phyloP scores from a whole-genome alignment of 2,329 filamentous ascomycete species.

The Beauveria sp. region DNA sequence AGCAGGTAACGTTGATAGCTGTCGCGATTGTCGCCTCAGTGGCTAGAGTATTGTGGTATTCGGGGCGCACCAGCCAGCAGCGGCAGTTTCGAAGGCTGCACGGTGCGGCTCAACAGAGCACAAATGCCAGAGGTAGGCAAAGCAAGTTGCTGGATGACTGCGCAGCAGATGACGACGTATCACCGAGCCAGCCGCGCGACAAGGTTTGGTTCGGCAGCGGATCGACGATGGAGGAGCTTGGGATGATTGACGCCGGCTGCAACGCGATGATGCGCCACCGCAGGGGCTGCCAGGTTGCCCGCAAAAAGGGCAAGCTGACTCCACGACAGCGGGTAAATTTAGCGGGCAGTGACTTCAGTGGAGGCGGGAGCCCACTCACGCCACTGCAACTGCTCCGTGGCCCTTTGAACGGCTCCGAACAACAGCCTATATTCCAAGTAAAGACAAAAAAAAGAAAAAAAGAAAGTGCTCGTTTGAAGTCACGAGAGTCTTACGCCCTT shows the following conservation, averaged over 20 bases:
- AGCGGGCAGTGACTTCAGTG: too few relatives aligned
- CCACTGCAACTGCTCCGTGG: too few relatives aligned
- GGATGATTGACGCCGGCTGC: slow-evolving; percentile 2
- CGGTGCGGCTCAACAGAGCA: neutral
- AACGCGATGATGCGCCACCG: slow-evolving; percentile 6
- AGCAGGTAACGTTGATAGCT: neutral
- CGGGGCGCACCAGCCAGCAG: neutral
- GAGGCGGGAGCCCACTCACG: too few relatives aligned
- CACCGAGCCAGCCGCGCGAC: neutral
- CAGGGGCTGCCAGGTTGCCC: neutral
- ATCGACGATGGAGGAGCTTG: slow-evolving; percentile 1
- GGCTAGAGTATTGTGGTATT: neutral
- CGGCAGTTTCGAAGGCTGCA: neutral
- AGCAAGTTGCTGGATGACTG: neutral
- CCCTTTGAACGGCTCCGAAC: too few relatives aligned
- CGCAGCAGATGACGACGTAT: neutral
- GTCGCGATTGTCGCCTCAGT: neutral
- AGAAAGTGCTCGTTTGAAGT: too few relatives aligned
- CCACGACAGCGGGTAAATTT: neutral
- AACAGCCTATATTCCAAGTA: too few relatives aligned
- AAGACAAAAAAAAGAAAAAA: too few relatives aligned
- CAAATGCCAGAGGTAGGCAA: neutral
- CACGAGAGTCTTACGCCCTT: too few relatives aligned
- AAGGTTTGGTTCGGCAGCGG: neutral
- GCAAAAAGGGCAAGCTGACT: neutral